phyloP scores from a whole-genome alignment of 169 alveolate genomes.

The Fabrea salina region DNA sequence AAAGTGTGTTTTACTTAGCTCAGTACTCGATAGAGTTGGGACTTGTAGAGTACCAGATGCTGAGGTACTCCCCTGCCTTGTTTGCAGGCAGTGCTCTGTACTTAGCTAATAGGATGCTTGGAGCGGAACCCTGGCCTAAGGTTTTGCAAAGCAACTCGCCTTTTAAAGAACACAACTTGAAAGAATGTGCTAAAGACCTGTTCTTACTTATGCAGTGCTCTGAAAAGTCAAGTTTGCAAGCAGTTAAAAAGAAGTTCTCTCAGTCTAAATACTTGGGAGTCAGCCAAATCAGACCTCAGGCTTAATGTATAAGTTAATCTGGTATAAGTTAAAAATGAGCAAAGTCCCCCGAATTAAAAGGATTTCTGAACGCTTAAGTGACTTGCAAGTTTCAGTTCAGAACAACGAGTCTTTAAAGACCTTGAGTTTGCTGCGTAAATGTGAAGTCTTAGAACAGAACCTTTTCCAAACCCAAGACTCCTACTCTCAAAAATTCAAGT shows the following conservation, averaged over 20 bases:
- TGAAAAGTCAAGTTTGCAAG: slow-evolving; percentile 63
- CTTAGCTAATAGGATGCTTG: slow-evolving; percentile 59
- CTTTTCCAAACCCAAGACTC: too few species aligned
- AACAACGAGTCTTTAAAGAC: too few species aligned
- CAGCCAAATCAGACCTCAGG: too few species aligned
- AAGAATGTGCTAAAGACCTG: slow-evolving; percentile 71
- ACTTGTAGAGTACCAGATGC: slow-evolving; percentile 64
- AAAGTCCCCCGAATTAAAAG: too few species aligned
- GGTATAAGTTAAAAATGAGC: too few species aligned
- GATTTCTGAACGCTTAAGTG: too few species aligned
- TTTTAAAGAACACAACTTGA: slow-evolving; percentile 53
- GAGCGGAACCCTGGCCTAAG: slow-evolving; percentile 47
- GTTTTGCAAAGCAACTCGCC: slow-evolving; percentile 42
- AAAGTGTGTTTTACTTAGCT: not conserved
- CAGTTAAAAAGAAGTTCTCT: slow-evolving; percentile 73
- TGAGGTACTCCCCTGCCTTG: slow-evolving; percentile 57
- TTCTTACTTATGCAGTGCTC: slow-evolving; percentile 54
- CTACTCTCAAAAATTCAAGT: too few species aligned
- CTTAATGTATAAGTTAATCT: too few species aligned
- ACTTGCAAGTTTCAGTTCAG: too few species aligned
- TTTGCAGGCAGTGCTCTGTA: slow-evolving; percentile 80
- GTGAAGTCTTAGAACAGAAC: too few species aligned
- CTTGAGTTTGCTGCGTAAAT: too few species aligned
- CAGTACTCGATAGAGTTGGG: slow-evolving; percentile 63
- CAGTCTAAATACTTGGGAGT: slow-evolving; percentile 60